Conservation (phyloP, 2,329 filamentous ascomycete genomes). For the Hymenotorrendiella dingleyae region DNA sequence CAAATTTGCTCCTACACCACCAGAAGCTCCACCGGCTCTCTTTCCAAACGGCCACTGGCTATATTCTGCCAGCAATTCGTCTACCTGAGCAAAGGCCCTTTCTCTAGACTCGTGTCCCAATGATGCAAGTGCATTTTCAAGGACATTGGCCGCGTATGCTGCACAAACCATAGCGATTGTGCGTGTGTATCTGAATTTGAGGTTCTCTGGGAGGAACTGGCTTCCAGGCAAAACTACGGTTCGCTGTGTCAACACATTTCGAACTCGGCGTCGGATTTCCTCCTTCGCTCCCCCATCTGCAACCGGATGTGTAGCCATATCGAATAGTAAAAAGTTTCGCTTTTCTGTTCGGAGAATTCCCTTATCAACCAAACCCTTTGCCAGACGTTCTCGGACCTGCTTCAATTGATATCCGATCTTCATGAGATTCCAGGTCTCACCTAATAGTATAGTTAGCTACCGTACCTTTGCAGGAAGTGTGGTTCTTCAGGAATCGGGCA, state of each 20-base stretch:
- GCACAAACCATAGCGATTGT: conserved; percentile 97
- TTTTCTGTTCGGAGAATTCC: conserved; percentile 98
- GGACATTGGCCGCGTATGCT: conserved; percentile 93
- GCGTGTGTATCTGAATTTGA: conserved; percentile 88
- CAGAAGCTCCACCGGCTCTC: conserved; percentile 63
- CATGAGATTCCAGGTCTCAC: conserved; percentile 99
- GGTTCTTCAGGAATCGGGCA: too few species aligned
- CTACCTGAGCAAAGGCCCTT: conserved; percentile 91
- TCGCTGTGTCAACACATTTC: conserved; percentile 86
- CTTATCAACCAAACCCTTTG: conserved; percentile 97
- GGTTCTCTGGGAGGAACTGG: conserved; percentile 86
- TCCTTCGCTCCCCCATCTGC: conserved; percentile 96
- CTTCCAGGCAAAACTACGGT: conserved; percentile 84
- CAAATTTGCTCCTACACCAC: conserved; percentile 88
- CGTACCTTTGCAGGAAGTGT: not conserved
- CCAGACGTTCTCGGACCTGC: conserved; percentile 94
- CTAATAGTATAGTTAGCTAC: conserved; percentile 40
- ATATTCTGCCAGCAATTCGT: conserved; percentile 92
- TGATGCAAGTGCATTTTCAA: conserved; percentile 94
- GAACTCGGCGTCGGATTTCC: conserved; percentile 87
- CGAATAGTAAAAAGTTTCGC: conserved; percentile 98
- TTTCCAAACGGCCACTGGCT: conserved; percentile 95
- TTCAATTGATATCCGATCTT: conserved; percentile 99
- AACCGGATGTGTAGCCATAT: conserved; percentile 98
- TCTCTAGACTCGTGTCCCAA: conserved; percentile 92